Base-by-base conservation (phyloP, 768 basidiomycete species). In the Holtermannia corniformis region DNA sequence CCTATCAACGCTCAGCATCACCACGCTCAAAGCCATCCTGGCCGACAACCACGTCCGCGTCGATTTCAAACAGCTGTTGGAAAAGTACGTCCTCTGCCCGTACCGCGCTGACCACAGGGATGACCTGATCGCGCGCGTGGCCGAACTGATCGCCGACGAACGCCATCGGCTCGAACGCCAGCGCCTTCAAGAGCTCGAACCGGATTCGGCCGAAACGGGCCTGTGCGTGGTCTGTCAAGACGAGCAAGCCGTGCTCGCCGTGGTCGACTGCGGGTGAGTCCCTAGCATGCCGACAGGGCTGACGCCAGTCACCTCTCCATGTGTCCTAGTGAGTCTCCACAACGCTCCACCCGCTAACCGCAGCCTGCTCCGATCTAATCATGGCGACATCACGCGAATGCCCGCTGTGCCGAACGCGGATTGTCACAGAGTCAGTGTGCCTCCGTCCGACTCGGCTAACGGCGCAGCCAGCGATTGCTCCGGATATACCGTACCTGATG, bases 201-300 rank as follows among this genome's bases (percentile, higher is more conserved):
- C 21, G n/a, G 53, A 49, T 26, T 23, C 7, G 13, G 47, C 11
- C 13, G 32, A 72, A 14, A 79, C 80, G 7, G 89, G 91, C 1
- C 72, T 91, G 3, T 95, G 91, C 68, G 87, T 93, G 0, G 80
- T 95, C 10, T 95, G 91, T 65, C 90, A 92, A 65, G 91, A 95
- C 57, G 86, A 90, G 54, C 90, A 93, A 58, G 90, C 91, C 0
- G 90, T 86, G 59, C 86, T 95, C 52, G 91, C 89, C 1, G 82
- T 90, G 50, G 85, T 93, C 12, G 91, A 95, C 72, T 95, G 91
- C 80, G 91, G 91, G 84, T 87, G 68, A 42, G 84, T 79, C 1
- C 22, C 47, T 23, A 4, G 13, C 21, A 16, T 45, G 10, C 26
- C 10, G 24, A 19, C 3, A 24, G 13, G 5, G 27, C 10, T 14